Evolutionary conservation across 768 basidiomycete species (phyloP), one percentile per base, ranked within the genome.

Genomic region (Cantharellus cinnabarinus): DNA sequence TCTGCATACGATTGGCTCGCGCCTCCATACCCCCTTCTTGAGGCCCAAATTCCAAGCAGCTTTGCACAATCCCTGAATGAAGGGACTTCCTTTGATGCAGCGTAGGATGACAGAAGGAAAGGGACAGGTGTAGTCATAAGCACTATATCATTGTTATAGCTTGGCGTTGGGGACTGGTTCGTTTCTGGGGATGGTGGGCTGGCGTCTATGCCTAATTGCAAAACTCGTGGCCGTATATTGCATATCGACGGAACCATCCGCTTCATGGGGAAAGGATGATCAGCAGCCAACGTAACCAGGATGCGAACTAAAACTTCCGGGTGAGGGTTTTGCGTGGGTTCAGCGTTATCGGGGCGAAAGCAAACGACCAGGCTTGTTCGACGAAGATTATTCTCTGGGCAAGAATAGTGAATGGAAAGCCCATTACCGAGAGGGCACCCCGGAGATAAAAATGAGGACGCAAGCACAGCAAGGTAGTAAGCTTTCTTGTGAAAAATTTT

Each of bases 401-500:
- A 81, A 7, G 77, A 74, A 67, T 81, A 90, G 38, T 69, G 70
- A 15, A 78, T 69, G n/a, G 85, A 79, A 2, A 85, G 68, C 73
- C 14, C 81, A 68, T 4, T 10, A 29, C 44, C 44, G 29, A 48
- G 44, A 48, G 44, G 10, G 44, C 29, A 69, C 69, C 56, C 66
- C 62, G 75, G 73, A 41, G 70, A 68, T 50, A 70, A 71, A 42
- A 90, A 67, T 1, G 79, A 77, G 4, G 77, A 74, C 2, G 87
- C 85, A 51, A 98, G 72, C 3, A 77, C 78, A 4, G 90, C 84
- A 20, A 97, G 77, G 70, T 89, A 99, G 67, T 85, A 90, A 0
- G 89, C 82, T 42, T 88, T 76, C 67, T 98, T 98, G 67, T 93
- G 85, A 67, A 94, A 93, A 68, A 85, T 90, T 5, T 95, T 79